These are phyloP conservation scores for Daldinia childiae DNA, from an alignment of 495 filamentous ascomycete genomes.

Conservation along the genomic window DNA sequence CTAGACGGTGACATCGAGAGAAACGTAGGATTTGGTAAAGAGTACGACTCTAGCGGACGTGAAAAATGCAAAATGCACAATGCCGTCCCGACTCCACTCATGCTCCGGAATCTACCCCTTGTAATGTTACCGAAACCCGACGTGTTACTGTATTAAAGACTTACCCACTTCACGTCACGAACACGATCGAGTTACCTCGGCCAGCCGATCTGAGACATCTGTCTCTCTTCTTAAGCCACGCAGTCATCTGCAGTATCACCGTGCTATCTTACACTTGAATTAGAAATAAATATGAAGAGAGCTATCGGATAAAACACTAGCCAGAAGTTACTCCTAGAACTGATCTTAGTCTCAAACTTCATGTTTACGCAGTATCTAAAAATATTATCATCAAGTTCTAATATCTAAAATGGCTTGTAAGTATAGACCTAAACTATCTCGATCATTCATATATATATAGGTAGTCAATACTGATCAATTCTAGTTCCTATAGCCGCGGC, in stretches of 20 bases:
- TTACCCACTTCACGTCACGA: not conserved
- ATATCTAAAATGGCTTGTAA: constrained; percentile 28
- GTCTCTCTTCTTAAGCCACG: not conserved
- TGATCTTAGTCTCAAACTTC: not conserved
- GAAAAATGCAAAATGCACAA: not conserved
- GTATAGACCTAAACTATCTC: not conserved
- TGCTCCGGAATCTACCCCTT: not conserved
- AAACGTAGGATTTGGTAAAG: not conserved
- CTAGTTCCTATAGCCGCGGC: constrained; percentile 27
- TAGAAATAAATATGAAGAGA: not conserved
- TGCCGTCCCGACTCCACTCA: not conserved
- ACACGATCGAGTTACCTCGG: not conserved
- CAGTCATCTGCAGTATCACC: not conserved
- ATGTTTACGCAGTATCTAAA: not conserved
- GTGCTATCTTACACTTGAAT: not conserved
- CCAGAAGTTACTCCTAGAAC: not conserved
- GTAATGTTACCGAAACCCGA: constrained; percentile 6
- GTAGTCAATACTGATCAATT: not conserved
- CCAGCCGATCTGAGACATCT: not conserved
- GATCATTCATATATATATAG: not conserved
- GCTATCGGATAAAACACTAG: not conserved
- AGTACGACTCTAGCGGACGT: not conserved
- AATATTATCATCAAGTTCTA: not conserved
- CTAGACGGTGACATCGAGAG: not conserved
- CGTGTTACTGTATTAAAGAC: not conserved